Base-by-base conservation (phyloP, 306 rosid genomes). In the Psophocarpus tetragonolobus region DNA sequence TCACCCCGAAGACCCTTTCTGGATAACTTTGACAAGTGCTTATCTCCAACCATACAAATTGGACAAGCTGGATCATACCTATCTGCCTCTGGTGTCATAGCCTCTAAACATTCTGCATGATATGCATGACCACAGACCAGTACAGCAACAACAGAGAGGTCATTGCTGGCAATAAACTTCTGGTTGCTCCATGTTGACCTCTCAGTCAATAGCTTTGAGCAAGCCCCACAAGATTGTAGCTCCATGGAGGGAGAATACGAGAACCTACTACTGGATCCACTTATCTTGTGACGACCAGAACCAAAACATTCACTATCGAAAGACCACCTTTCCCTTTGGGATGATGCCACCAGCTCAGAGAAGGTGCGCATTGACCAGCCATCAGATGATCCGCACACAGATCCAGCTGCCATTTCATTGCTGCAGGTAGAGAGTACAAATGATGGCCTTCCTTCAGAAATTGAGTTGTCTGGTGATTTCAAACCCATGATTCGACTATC, bases 291-390 rank as follows among this genome's bases (percentile, higher is more conserved):
- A 82, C 83, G 85, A 41, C 88, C 84, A 6, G 93, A 90, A 58
- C 94, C 92, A 0, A 90, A 81, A 56, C 80, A 81, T 83, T 94
- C 98, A 50, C 96, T 87, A 54, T 91, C 98, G 68, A 92, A 94
- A 65, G 98, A 94, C 96, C 94, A 91, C 84, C 96, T 85, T 84
- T 88, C 98, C 77, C 97, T 87, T 68, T 87, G 97, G 38, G 94
- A 93, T 29, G 96, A 84, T 50, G 96, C 97, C 85, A 94, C 93
- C 27, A 94, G 92, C 89, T 94, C 98, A 18, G 98, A 91, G 76
- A 94, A 94, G 78, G 97, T 90, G 74, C 87, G 94, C 91, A 91
- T 86, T 65, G 98, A 94, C 98, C 97, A 94, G 65, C 97, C 93
- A 80, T 94, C 98, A 33, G 98, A 94, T 12, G 97, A 94, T 17